A percentile compares a stretch with the other conserved stretches of the same genome.
These are phyloP conservation scores for Phytophthora agathidicida DNA, from an alignment of 352 stramenopile species.

Conservation along the genomic window DNA sequence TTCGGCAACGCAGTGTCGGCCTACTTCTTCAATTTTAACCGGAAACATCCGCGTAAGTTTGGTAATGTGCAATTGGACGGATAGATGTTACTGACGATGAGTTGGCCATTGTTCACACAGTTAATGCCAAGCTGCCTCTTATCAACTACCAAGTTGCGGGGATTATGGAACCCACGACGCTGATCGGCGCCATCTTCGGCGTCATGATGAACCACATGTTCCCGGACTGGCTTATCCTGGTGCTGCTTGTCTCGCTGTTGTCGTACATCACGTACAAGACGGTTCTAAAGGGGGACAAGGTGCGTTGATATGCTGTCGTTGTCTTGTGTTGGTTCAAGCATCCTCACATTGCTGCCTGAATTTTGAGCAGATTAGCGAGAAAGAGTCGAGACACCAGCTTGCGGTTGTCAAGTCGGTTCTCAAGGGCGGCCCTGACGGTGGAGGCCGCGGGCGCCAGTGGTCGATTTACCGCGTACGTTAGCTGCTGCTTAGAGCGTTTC, in stretches of 20 bases:
- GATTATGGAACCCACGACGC: slow-evolving; percentile 97
- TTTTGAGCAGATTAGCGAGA: slow-evolving; percentile 50
- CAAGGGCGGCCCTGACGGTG: slow-evolving; percentile 49
- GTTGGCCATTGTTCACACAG: slow-evolving; percentile 27
- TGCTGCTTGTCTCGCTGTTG: slow-evolving; percentile 77
- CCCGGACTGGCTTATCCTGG: slow-evolving; percentile 84
- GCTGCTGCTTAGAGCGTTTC: not conserved
- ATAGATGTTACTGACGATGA: slow-evolving; percentile 12
- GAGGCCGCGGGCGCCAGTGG: slow-evolving; percentile 57
- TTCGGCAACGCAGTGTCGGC: slow-evolving; percentile 96
- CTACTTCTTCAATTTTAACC: slow-evolving; percentile 93
- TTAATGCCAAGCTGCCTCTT: slow-evolving; percentile 88
- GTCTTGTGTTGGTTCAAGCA: no score
- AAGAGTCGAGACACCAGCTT: slow-evolving; percentile 55
- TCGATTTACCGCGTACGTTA: slow-evolving; percentile 68
- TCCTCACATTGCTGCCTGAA: not conserved
- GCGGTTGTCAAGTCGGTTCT: slow-evolving; percentile 57
- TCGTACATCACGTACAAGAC: slow-evolving; percentile 84
- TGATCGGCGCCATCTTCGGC: slow-evolving; percentile 80
- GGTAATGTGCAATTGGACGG: not conserved
- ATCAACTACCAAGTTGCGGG: slow-evolving; percentile 99
- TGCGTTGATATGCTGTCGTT: slow-evolving; percentile 11
- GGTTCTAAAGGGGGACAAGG: slow-evolving; percentile 67
- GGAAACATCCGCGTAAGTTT: slow-evolving; percentile 90
- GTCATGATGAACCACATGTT: slow-evolving; percentile 88